Evolutionary conservation across 2,329 filamentous ascomycete species (phyloP).

Genomic region (Paracoccidioides lutzii): DNA sequence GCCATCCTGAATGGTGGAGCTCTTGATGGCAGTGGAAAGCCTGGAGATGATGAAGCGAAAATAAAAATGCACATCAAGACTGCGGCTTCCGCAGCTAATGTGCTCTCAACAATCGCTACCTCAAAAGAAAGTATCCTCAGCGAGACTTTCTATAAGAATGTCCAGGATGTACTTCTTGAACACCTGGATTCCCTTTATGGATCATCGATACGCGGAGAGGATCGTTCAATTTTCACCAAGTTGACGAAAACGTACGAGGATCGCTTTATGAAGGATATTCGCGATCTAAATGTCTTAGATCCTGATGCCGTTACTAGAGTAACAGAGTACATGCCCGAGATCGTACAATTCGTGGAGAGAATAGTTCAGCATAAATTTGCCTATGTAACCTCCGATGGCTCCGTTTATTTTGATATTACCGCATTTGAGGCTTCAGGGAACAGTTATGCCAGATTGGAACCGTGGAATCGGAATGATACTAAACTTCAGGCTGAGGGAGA

Average conservation of each 20-base stretch:
- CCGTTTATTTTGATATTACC: conserved; percentile 85
- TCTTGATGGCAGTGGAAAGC: conserved; percentile 39
- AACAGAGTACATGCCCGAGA: conserved; percentile 83
- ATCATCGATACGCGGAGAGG: conserved; percentile 43
- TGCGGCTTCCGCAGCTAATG: conserved; percentile 40
- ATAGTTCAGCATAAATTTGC: conserved; percentile 78
- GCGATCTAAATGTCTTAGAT: conserved; percentile 66
- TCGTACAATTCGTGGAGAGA: conserved; percentile 69
- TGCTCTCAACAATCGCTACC: conserved; percentile 18
- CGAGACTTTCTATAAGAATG: conserved; percentile 43
- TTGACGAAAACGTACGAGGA: conserved; percentile 75
- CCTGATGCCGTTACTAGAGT: conserved; percentile 77
- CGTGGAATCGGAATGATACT: conserved; percentile 74
- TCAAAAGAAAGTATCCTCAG: conserved; percentile 17
- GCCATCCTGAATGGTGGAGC: conserved; percentile 43
- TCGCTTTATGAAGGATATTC: conserved; percentile 83
- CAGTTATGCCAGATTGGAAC: conserved; percentile 71
- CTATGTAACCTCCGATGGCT: conserved; percentile 62
- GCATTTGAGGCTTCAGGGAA: conserved; percentile 77
- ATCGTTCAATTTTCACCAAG: conserved; percentile 70
- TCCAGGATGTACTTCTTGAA: conserved; percentile 60
- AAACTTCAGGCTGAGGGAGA: conserved; percentile 79
- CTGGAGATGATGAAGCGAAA: conserved; percentile 72
- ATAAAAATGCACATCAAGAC: conserved; percentile 77
- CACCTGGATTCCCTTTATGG: conserved; percentile 60